Percentiles rank a stretch among this genome's conserved stretches.
These are phyloP conservation scores for Plasmodium gallinaceum DNA, from an alignment of 169 alveolate species.

Conservation along the genomic window DNA sequence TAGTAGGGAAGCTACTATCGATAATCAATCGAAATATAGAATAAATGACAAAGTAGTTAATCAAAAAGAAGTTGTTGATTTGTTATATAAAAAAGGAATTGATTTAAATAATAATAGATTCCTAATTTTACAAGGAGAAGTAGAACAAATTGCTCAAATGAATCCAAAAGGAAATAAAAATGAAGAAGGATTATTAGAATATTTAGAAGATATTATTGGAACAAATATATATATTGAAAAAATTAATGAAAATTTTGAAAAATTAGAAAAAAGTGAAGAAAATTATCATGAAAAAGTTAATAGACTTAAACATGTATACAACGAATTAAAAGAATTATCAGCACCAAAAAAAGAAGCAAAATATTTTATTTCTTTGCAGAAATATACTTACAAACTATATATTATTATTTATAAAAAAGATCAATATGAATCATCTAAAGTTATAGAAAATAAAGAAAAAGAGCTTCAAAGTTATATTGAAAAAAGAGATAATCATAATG, in stretches of 20 bases:
- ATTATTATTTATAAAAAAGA: slow-evolving; percentile 80
- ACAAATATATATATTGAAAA: slow-evolving; percentile 87
- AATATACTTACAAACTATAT: slow-evolving; percentile 77
- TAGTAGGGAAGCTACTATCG: slow-evolving; percentile 83
- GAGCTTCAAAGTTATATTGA: slow-evolving; percentile 76
- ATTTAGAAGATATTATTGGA: slow-evolving; percentile 98
- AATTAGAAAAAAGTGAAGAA: slow-evolving; percentile 85
- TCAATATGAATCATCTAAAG: slow-evolving; percentile 45
- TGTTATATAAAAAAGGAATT: slow-evolving; percentile 93
- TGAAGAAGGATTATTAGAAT: slow-evolving; percentile 97
- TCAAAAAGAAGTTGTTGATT: slow-evolving; percentile 92
- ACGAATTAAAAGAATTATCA: slow-evolving; percentile 88
- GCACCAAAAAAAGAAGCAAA: slow-evolving; percentile 86
- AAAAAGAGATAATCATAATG: slow-evolving; percentile 43
- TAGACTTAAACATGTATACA: slow-evolving; percentile 87
- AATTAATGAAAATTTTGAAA: slow-evolving; percentile 84
- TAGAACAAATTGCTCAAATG: slow-evolving; percentile 97
- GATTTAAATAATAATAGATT: slow-evolving; percentile 96
- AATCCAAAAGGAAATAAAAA: slow-evolving; percentile 95
- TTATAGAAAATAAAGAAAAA: slow-evolving; percentile 66
- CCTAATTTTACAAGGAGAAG: slow-evolving; percentile 97
- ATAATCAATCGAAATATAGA: slow-evolving; percentile 84
- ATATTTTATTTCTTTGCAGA: slow-evolving; percentile 82
- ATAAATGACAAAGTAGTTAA: slow-evolving; percentile 92
- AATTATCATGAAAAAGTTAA: slow-evolving; percentile 86